Base-by-base conservation (phyloP, 441 rosid genomes). In the Raphanus hybrid region DNA sequence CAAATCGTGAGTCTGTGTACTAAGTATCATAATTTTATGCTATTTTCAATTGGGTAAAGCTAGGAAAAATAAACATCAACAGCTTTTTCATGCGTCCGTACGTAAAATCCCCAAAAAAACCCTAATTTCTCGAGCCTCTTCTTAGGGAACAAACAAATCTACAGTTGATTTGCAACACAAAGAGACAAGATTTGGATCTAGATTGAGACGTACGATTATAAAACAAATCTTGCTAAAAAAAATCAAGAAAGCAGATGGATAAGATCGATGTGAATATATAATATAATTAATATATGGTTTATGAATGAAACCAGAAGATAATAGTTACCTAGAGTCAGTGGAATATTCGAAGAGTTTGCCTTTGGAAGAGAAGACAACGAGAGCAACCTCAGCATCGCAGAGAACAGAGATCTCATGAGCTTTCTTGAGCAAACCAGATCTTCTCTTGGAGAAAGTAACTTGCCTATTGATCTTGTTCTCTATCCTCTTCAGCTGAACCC, bases 401-500 rank as follows among this genome's bases (percentile, higher is more conserved):
- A 92, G 91, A 48, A 92, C 93, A 50, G 98, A 91, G 92, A 91
- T 93, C 92, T 93, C 98, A 66, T 90, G 88, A 32, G 97, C 93
- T 83, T 93, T 93, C 85, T 93, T 93, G 75, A 93, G 83, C 77
- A 93, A 4, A 16, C 98, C 98, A 41, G 86, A 82, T 86, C 98
- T 84, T 70, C 98, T 75, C 83, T 93, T 93, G 0, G 97, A 91
- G 74, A 93, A 16, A 16, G 18, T 16, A 16, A 16, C 18, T 16
- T 16, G 18, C 18, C 18, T 16, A 16, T 16, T 16, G 18, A 16
- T 16, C 18, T 16, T 16, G 18, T 16, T 16, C 18, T 16, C 18
- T 16, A 16, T 16, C 18, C 18, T 16, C 18, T 16, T 16, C 18
- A 16, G 18, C 18, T 16, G 18, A 16, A 16, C 18, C 18, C 18